Conservation (phyloP, 306 rosid species). For the Citrullus amarus region DNA sequence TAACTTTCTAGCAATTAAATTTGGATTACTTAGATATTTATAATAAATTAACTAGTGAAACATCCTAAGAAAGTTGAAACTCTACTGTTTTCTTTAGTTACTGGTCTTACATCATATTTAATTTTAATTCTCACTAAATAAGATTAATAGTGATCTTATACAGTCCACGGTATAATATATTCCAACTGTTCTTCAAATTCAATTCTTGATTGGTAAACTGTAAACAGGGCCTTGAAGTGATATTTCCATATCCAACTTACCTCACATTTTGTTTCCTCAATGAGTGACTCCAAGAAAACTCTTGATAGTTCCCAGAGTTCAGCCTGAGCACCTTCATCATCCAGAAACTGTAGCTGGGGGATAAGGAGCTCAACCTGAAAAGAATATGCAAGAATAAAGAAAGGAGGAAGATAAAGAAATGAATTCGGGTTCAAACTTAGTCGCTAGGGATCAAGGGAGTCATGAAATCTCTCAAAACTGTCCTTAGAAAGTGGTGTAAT, state of each 20-base stretch:
- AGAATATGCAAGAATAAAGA: neutral
- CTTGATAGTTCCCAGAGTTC: conserved; percentile 92
- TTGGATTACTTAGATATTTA: neutral
- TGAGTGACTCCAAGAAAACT: conserved; percentile 67
- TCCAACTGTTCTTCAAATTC: neutral
- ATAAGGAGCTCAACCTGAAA: conserved; percentile 86
- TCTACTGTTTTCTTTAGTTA: neutral
- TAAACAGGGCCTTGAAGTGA: neutral
- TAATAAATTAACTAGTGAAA: neutral
- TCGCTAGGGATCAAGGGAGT: neutral
- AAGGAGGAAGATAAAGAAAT: neutral
- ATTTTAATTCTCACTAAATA: neutral
- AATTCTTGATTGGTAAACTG: too few relatives aligned
- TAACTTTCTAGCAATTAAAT: conserved; percentile 57
- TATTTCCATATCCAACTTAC: conserved; percentile 13
- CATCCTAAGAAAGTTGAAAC: neutral
- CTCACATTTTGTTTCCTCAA: conserved; percentile 49
- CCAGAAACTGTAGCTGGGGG: conserved; percentile 91
- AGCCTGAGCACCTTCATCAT: conserved; percentile 93
- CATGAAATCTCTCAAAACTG: neutral
- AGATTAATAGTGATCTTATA: neutral
- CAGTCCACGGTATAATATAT: neutral
- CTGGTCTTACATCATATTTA: neutral
- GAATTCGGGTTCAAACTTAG: too few relatives aligned
- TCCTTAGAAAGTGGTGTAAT: neutral